These are phyloP conservation scores for Trypanosoma brucei DNA, from an alignment of 208 protist genomes.

Conservation along the genomic window DNA sequence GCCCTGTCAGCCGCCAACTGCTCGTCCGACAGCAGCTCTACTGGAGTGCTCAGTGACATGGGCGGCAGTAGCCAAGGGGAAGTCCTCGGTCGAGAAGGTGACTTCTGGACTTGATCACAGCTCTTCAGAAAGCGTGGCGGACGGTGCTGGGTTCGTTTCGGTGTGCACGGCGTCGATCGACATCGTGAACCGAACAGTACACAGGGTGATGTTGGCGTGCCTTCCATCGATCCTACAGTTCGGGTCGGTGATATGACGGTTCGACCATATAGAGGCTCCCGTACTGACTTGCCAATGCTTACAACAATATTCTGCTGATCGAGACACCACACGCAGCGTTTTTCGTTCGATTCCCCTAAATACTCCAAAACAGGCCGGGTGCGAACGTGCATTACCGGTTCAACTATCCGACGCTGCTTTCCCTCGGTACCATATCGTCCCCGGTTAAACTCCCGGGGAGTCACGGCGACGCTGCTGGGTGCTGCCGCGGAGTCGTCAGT, in stretches of 20 bases:
- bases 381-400: conserved; percentile 78
- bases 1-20: background rate
- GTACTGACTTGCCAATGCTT: conserved; percentile 6
- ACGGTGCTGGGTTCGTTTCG: background rate
- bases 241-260: background rate
- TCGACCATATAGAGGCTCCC: background rate
- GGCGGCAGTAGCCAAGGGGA: background rate
- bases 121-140: background rate
- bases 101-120: background rate
- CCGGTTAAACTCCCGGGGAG: background rate
- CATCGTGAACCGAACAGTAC: background rate
- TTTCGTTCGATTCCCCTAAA: conserved; percentile 54
- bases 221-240: background rate
- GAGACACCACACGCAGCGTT: conserved; percentile 65
- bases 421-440: background rate
- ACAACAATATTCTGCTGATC: conserved; percentile 83
- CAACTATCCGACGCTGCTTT: too few species aligned
- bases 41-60: background rate
- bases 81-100: background rate
- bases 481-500: too few species aligned
- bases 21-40: background rate
- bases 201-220: background rate
- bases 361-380: conserved; percentile 60
- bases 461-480: too few species aligned
- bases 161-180: background rate